These are phyloP conservation scores for Gossypium raimondii DNA, from an alignment of 345 rosid genomes.

Conservation along the genomic window DNA sequence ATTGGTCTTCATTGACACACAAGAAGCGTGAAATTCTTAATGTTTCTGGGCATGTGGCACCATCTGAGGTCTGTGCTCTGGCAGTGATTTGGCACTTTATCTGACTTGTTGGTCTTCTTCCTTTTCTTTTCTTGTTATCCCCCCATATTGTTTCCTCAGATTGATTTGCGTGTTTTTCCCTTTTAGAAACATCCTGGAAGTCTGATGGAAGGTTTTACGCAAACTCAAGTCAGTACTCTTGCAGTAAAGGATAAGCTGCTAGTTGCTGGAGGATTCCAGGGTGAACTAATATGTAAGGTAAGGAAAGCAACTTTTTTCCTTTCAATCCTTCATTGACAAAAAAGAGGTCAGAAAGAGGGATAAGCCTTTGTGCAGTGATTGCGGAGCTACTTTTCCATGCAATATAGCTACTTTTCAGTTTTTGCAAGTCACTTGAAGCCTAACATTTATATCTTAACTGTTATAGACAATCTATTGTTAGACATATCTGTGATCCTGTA, in stretches of 20 bases:
- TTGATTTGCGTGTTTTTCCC: not conserved
- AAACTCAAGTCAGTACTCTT: conserved; percentile 76
- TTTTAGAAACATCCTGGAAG: conserved; percentile 65
- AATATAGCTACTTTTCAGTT: not conserved
- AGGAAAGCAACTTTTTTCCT: not conserved
- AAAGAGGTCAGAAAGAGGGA: not conserved
- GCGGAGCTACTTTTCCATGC: not conserved
- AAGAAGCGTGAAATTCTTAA: conserved; percentile 52
- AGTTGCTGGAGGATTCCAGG: conserved; percentile 83
- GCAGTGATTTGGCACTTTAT: conserved; percentile 13
- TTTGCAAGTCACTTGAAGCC: not conserved
- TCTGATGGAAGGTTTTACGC: conserved; percentile 67
- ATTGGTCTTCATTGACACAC: conserved; percentile 63
- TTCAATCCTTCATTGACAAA: not conserved
- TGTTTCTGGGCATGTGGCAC: conserved; percentile 71
- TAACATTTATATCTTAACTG: not conserved
- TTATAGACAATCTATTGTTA: not conserved
- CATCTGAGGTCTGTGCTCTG: conserved; percentile 44
- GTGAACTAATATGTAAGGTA: conserved; percentile 82
- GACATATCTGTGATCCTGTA: not conserved
- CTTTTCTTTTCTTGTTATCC: not conserved
- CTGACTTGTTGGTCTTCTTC: not conserved
- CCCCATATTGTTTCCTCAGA: not conserved
- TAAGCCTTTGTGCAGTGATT: not conserved
- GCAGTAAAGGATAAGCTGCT: conserved; percentile 69